Conservation (phyloP, 495 filamentous ascomycete genomes). For the Polyplosphaeria fusca region DNA sequence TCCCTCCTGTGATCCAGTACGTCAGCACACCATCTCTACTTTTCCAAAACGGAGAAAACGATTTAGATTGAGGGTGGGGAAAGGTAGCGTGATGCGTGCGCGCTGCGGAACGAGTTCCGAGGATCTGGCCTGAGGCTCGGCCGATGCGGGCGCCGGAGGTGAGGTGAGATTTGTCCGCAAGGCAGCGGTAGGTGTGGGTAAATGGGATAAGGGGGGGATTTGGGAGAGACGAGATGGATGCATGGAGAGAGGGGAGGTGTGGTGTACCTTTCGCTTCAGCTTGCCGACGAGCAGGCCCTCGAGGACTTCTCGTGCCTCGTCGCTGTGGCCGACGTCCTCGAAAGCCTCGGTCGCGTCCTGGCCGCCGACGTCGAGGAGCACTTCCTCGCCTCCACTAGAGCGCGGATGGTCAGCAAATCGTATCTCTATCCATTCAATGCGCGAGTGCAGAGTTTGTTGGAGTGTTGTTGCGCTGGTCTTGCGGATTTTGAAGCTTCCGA, state of each 20-base stretch:
- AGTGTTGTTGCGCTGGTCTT: no score
- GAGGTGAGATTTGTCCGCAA: no score
- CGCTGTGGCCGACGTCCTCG: conserved; percentile 98
- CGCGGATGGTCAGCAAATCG: no score
- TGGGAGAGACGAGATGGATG: conserved; percentile 4
- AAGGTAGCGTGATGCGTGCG: no score
- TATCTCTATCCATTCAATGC: no score
- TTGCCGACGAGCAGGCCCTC: conserved; percentile 71
- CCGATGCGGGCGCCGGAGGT: conserved; percentile 11
- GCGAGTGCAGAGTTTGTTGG: no score
- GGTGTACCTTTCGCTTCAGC: conserved; percentile 79
- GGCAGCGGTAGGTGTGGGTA: background rate
- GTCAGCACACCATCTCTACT: background rate
- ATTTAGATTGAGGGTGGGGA: no score
- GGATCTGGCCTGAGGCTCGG: no score
- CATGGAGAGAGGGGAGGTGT: conserved; percentile 18
- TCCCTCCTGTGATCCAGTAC: conserved; percentile 58
- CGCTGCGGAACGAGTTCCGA: no score
- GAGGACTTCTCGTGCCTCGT: conserved; percentile 95
- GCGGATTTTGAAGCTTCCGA: no score
- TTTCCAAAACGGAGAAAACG: no score
- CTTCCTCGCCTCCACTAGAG: conserved; percentile 94
- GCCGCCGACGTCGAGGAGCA: conserved; percentile 91
- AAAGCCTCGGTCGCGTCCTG: conserved; percentile 98
- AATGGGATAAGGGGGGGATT: no score